Percentiles rank a stretch among this genome's conserved stretches.
These are phyloP conservation scores for Cryptococcus sp. DNA, from an alignment of 1,284 basidiomycete species.

Conservation along the genomic window DNA sequence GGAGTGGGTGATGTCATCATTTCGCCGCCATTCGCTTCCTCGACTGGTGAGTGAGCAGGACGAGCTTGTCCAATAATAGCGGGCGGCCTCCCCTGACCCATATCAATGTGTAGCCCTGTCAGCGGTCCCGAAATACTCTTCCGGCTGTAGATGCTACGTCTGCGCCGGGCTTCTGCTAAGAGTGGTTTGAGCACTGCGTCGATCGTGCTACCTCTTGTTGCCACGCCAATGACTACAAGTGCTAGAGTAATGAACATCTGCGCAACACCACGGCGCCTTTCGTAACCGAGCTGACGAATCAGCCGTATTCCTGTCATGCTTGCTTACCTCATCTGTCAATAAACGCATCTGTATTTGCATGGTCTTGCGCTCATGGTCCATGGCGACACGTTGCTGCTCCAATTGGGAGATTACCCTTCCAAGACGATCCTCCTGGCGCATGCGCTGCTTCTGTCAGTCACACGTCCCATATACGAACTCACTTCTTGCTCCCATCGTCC, in stretches of 20 bases:
- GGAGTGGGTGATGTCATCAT: conserved; percentile 14
- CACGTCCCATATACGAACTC: conserved; percentile 1
- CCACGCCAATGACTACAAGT: conserved; percentile 39
- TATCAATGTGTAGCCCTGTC: conserved; percentile 41
- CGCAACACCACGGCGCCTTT: conserved; percentile 44
- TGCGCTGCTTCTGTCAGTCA: conserved; percentile 26
- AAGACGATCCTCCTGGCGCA: conserved; percentile 47
- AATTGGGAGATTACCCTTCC: conserved; percentile 38
- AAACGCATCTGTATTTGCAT: conserved; percentile 36
- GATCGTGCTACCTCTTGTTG: conserved; percentile 36
- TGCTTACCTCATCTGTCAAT: conserved; percentile 41
- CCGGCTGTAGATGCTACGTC: conserved; percentile 21
- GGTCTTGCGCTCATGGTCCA: conserved; percentile 40
- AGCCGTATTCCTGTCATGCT: neutral
- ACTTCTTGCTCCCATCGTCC: conserved; percentile 42
- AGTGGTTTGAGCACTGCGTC: conserved; percentile 43
- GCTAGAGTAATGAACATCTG: conserved; percentile 46
- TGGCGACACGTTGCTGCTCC: conserved; percentile 40
- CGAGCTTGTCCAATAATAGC: conserved; percentile 28
- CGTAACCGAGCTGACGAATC: conserved; percentile 34
- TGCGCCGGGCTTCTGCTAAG: conserved; percentile 29
- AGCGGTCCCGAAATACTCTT: conserved; percentile 32
- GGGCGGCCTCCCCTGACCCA: conserved; percentile 31
- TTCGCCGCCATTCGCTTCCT: neutral
- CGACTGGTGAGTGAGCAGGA: conserved; percentile 1